Base-by-base conservation (phyloP, 1,139 yeast genomes). In the Pichia sp. region DNA sequence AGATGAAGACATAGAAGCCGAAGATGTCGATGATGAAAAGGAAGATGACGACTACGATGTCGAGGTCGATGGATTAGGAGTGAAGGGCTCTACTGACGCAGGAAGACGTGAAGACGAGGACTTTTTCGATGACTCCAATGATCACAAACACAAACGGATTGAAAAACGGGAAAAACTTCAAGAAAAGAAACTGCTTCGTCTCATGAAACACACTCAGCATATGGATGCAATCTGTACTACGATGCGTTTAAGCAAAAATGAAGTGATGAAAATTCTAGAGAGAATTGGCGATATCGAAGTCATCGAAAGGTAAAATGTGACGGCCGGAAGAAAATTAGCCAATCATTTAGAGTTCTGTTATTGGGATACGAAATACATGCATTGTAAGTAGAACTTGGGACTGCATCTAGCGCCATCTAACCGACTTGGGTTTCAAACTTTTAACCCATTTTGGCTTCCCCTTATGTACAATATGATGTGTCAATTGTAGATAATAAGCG, bases 101-200 rank as follows among this genome's bases (percentile, higher is more conserved):
- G 46, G 40, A 5, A 40, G 51, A 15, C 23, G 8, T 31, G 54
- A 51, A 26, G 51, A 49, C n/a, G 57, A 54, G 16, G 56, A 45
- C 41, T 54, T 45, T 6, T 52, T 55, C 32, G 49, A 31, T 3
- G 52, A 52, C 36, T 54, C 55, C 2, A 54, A 40, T 16, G 59
- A 67, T 16, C 67, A 52, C 13, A 34, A 61, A 54, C 64, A 59
- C 56, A 59, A 42, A 52, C 62, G 52, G 62, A 62, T 63, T 57
- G 56, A 53, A 57, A 62, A 62, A 62, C 63, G 63, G 59, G 57
- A 54, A 57, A 62, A 62, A 60, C 67, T 66, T 30, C 76, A 75
- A 59, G 74, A 71, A 64, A 62, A 68, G 8, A 65, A 71, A 38
- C 66, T 86, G 40, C 69, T 75, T 0, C 70, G 80, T 57, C 71